phyloP scores from a whole-genome alignment of 2,329 filamentous ascomycete genomes.

The Colletotrichum godetiae region DNA sequence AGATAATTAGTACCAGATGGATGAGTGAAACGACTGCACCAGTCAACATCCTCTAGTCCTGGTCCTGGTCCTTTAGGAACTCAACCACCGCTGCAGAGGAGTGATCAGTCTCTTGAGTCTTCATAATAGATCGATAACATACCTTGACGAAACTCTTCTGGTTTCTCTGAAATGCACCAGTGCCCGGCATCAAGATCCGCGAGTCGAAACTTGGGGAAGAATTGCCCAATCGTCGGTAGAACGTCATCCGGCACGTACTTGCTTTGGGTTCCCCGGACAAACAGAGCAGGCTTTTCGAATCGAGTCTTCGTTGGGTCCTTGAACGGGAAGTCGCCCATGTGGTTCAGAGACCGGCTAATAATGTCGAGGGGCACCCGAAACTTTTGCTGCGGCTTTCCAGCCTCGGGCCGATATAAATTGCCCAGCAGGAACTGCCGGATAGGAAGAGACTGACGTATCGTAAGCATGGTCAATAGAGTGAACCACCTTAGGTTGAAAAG shows the following conservation, averaged over 20 bases:
- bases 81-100: slow-evolving; percentile 67
- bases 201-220: slow-evolving; percentile 83
- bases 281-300: slow-evolving; percentile 83
- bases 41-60: neutral
- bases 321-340: slow-evolving; percentile 92
- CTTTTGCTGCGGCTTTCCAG: slow-evolving; percentile 64
- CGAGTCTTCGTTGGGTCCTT: slow-evolving; percentile 74
- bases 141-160: slow-evolving; percentile 82
- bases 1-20: neutral
- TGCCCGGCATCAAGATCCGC: slow-evolving; percentile 83
- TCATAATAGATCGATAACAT: slow-evolving; percentile 41
- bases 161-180: slow-evolving; percentile 91
- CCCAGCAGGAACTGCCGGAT: slow-evolving; percentile 93
- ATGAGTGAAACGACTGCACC: neutral
- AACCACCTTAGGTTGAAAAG: no score
- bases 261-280: slow-evolving; percentile 82
- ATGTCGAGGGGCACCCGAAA: slow-evolving; percentile 85
- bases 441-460: slow-evolving; percentile 64
- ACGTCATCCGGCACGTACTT: slow-evolving; percentile 85
- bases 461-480: neutral
- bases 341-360: slow-evolving; percentile 74
- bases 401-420: slow-evolving; percentile 74
- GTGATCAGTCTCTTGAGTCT: slow-evolving; percentile 13
- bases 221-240: slow-evolving; percentile 81
- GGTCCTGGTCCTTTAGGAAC: slow-evolving; percentile 64